A percentile compares a stretch with the other conserved stretches of the same genome.
phyloP scores from a whole-genome alignment of 495 filamentous ascomycete species.

The Delitschia confertaspora region DNA sequence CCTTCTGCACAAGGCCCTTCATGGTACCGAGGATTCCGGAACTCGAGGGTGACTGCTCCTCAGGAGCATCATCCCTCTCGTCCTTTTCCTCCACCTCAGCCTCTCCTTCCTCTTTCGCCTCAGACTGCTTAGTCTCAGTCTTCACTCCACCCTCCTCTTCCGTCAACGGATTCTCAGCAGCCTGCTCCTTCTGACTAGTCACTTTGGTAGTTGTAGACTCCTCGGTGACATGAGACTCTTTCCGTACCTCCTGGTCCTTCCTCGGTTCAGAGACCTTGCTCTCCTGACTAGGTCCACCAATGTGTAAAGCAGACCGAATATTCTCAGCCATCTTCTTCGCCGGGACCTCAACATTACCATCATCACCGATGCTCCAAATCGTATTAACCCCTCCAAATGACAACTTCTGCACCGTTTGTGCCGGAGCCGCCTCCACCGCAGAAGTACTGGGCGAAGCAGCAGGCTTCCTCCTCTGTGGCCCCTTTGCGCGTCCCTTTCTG shows the following conservation, averaged over 20 bases:
- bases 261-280: neutral
- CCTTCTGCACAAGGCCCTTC: no score
- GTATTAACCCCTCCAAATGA: constrained; percentile 43
- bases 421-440: constrained; percentile 19
- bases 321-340: constrained; percentile 15
- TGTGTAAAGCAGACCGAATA: constrained; percentile 7
- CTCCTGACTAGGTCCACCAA: neutral
- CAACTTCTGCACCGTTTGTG: constrained; percentile 32
- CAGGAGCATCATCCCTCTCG: no score
- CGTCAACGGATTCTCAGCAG: constrained; percentile 1
- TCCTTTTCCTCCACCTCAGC: constrained; percentile 2
- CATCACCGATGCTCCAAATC: constrained; percentile 44
- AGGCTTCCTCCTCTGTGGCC: constrained; percentile 74
- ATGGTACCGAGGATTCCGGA: no score
- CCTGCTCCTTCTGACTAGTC: constrained; percentile 5
- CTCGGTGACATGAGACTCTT: no score
- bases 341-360: constrained; percentile 40
- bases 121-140: neutral
- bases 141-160: neutral
- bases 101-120: constrained; percentile 4
- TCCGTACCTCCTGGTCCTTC: neutral
- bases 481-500: constrained; percentile 79
- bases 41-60: no score
- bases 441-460: constrained; percentile 34
- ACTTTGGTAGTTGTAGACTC: neutral